These are phyloP conservation scores for Rubia occidens DNA, from an alignment of 305 asterid species.

Conservation along the genomic window DNA sequence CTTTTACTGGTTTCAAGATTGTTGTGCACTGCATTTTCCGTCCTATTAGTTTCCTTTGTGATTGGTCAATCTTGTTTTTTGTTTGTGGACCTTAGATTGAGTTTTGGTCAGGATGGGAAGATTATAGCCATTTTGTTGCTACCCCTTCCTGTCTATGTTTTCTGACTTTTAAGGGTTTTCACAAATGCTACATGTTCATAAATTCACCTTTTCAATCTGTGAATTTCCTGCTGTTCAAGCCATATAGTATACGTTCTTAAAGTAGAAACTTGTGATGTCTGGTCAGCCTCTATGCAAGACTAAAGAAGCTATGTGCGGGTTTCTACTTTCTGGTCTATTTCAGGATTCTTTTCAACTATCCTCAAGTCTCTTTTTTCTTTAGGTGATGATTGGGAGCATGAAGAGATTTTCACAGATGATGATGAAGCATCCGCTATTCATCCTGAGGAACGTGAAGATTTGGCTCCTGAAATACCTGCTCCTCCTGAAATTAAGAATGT, in stretches of 20 bases:
- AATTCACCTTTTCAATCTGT: background rate
- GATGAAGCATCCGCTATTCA: constrained; percentile 71
- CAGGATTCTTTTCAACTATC: background rate
- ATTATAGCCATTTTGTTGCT: background rate
- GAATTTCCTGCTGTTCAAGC: background rate
- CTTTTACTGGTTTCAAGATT: background rate
- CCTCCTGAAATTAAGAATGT: constrained; percentile 99
- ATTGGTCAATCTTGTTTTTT: background rate
- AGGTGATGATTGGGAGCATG: constrained; percentile 99
- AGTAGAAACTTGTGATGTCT: background rate
- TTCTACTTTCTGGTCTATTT: background rate
- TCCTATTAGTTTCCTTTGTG: background rate
- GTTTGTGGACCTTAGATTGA: background rate
- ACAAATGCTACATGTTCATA: background rate
- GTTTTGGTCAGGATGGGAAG: background rate
- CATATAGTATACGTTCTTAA: background rate
- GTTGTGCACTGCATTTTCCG: background rate
- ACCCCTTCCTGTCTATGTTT: background rate
- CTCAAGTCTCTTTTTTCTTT: background rate
- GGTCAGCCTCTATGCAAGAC: background rate
- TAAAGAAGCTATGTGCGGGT: background rate
- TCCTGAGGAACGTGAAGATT: constrained; percentile 89
- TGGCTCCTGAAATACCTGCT: constrained; percentile 96
- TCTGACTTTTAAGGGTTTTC: background rate
- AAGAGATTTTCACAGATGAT: constrained; percentile 92